A percentile compares a stretch with the other conserved stretches of the same genome.
Conservation (phyloP, 192 early-diverging fungal genomes). For the Pecoramyces ruminantium region DNA sequence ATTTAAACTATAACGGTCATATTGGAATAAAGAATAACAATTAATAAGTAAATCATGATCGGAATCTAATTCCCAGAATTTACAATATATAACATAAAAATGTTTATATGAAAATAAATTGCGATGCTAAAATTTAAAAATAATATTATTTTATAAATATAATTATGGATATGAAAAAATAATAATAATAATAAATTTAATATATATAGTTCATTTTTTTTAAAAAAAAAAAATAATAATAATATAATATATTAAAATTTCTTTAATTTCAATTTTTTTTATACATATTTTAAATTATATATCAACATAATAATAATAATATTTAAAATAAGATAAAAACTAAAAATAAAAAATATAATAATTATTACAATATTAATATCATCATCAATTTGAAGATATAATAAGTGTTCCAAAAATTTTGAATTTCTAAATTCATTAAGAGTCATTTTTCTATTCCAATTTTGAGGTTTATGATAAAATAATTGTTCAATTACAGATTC, state of each 20-base stretch:
- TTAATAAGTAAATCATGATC: conserved; percentile 73
- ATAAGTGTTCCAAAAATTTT: conserved; percentile 40
- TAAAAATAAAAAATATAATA: too few relatives aligned
- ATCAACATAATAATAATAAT: too few relatives aligned
- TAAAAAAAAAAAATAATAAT: too few relatives aligned
- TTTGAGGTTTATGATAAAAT: conserved; percentile 55
- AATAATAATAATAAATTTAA: too few relatives aligned
- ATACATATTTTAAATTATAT: too few relatives aligned
- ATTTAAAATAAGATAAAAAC: too few relatives aligned
- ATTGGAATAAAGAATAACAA: conserved; percentile 45
- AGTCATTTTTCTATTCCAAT: conserved; percentile 53
- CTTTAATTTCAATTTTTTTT: too few relatives aligned
- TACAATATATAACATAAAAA: conserved; percentile 60
- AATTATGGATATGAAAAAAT: too few relatives aligned
- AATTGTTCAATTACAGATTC: conserved; percentile 80
- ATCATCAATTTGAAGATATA: conserved; percentile 44
- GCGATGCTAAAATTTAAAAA: conserved; percentile 38
- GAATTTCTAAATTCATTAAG: conserved; percentile 54
- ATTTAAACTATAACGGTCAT: conserved; percentile 57
- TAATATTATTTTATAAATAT: too few relatives aligned
- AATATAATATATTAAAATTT: too few relatives aligned
- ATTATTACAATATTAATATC: conserved; percentile 53
- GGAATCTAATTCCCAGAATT: conserved; percentile 80
- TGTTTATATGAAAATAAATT: conserved; percentile 92
- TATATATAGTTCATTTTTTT: too few relatives aligned